phyloP scores from a whole-genome alignment of 2,329 filamentous ascomycete species.

The Bisporella sp. region DNA sequence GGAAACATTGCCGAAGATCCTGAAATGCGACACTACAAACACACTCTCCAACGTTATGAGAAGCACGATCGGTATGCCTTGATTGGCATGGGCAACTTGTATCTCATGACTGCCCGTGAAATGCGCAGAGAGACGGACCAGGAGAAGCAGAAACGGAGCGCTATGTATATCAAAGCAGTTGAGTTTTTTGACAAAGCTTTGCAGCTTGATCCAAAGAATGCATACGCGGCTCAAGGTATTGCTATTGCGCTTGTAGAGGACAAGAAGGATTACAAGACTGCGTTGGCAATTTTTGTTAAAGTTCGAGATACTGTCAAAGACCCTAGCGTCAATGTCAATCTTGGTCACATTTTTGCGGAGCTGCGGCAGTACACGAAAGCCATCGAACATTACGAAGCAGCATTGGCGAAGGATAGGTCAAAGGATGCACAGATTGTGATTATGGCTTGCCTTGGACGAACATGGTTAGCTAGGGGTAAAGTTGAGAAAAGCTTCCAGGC shows the following conservation, averaged over 20 bases:
- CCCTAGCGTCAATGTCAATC: slow-evolving; percentile 80
- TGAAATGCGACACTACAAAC: slow-evolving; percentile 92
- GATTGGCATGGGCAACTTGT: slow-evolving; percentile 91
- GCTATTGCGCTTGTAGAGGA: slow-evolving; percentile 93
- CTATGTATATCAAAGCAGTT: slow-evolving; percentile 82
- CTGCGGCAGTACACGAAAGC: slow-evolving; percentile 84
- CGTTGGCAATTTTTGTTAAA: slow-evolving; percentile 82
- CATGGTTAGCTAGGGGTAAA: slow-evolving; percentile 61
- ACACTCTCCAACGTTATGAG: slow-evolving; percentile 87
- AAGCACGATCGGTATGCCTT: slow-evolving; percentile 98
- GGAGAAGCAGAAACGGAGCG: slow-evolving; percentile 85
- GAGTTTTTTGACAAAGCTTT: slow-evolving; percentile 98
- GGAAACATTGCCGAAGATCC: slow-evolving; percentile 79
- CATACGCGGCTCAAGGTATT: slow-evolving; percentile 92
- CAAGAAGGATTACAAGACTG: slow-evolving; percentile 78
- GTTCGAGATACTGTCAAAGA: slow-evolving; percentile 87
- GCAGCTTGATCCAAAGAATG: slow-evolving; percentile 89
- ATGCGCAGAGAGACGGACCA: slow-evolving; percentile 87
- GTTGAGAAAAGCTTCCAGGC: slow-evolving; percentile 55
- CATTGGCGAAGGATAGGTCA: slow-evolving; percentile 54
- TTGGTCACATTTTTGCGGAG: slow-evolving; percentile 89
- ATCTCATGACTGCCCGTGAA: slow-evolving; percentile 78
- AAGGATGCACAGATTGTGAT: slow-evolving; percentile 51
- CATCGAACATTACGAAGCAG: slow-evolving; percentile 88
- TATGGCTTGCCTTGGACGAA: slow-evolving; percentile 65